Percentiles rank a stretch among this genome's conserved stretches.
These are phyloP conservation scores for Antitrichia curtipendula DNA, from an alignment of 225 moss, liverwort and hornwort genomes.

Conservation along the genomic window DNA sequence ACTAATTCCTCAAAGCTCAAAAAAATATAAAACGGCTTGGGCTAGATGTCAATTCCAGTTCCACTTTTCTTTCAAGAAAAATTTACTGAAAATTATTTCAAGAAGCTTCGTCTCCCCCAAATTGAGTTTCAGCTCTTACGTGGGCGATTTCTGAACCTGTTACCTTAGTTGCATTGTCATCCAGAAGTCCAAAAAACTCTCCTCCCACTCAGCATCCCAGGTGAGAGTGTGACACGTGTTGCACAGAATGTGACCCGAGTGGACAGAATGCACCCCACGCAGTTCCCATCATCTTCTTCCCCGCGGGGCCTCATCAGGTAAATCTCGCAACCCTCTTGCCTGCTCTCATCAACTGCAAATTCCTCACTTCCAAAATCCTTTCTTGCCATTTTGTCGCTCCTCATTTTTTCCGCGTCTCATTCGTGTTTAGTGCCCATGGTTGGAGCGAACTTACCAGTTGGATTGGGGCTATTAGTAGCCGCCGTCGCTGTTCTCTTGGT, in stretches of 20 bases:
- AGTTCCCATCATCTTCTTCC: background rate
- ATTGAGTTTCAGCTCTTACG: too few relatives aligned
- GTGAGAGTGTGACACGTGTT: background rate
- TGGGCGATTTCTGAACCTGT: too few relatives aligned
- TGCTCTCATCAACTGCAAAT: background rate
- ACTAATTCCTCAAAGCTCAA: too few relatives aligned
- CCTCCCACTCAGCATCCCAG: background rate
- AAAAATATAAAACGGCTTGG: too few relatives aligned
- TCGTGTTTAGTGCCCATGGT: background rate
- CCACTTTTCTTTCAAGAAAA: too few relatives aligned
- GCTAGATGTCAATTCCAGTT: too few relatives aligned
- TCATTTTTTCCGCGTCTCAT: too few relatives aligned
- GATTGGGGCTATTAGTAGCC: background rate
- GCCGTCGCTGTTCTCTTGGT: conserved; percentile 9
- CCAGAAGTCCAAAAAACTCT: background rate
- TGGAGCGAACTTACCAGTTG: background rate
- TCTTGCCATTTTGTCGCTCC: background rate
- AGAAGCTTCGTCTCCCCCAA: too few relatives aligned
- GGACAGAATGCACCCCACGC: background rate
- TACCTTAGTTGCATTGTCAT: background rate
- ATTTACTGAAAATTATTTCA: too few relatives aligned
- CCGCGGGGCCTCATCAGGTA: background rate
- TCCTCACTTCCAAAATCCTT: background rate
- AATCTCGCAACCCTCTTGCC: background rate
- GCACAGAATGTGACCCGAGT: background rate